Percentiles rank a stretch among this genome's conserved stretches.
phyloP scores from a whole-genome alignment of 78 protist genomes.

The Tieghemostelium lacteum region DNA sequence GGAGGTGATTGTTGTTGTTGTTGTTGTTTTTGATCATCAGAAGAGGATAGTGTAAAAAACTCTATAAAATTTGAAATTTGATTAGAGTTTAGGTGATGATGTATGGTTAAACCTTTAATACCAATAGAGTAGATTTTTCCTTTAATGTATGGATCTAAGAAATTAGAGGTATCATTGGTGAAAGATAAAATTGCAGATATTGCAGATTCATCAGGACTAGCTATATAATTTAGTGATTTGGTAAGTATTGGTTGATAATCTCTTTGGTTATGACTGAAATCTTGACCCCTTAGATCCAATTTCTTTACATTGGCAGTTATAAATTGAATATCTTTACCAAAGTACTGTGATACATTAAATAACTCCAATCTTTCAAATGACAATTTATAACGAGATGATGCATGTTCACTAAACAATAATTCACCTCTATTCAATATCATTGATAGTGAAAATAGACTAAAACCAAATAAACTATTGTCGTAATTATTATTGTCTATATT shows the following conservation, averaged over 20 bases:
- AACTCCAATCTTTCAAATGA: slow-evolving; percentile 40
- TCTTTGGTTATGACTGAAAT: background rate
- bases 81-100: slow-evolving; percentile 6
- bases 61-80: slow-evolving; percentile 28
- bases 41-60: slow-evolving; percentile 24
- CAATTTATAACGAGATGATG: slow-evolving; percentile 11
- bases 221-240: slow-evolving; percentile 9
- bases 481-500: background rate
- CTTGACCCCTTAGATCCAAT: slow-evolving; percentile 20
- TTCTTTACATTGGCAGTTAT: slow-evolving; percentile 2
- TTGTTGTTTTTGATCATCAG: too few species aligned
- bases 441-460: slow-evolving; percentile 11
- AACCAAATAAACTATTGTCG: background rate
- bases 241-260: background rate
- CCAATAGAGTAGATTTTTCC: slow-evolving; percentile 20
- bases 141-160: slow-evolving; percentile 24
- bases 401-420: background rate
- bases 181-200: slow-evolving; percentile 16
- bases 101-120: slow-evolving; percentile 45
- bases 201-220: background rate
- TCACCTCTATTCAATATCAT: slow-evolving; percentile 6
- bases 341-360: slow-evolving; percentile 35
- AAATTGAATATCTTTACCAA: slow-evolving; percentile 60
- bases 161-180: slow-evolving; percentile 38
- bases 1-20: background rate